These are phyloP conservation scores for Pseudopediastrum boryanum DNA, from an alignment of 139 green algal species.

Conservation along the genomic window DNA sequence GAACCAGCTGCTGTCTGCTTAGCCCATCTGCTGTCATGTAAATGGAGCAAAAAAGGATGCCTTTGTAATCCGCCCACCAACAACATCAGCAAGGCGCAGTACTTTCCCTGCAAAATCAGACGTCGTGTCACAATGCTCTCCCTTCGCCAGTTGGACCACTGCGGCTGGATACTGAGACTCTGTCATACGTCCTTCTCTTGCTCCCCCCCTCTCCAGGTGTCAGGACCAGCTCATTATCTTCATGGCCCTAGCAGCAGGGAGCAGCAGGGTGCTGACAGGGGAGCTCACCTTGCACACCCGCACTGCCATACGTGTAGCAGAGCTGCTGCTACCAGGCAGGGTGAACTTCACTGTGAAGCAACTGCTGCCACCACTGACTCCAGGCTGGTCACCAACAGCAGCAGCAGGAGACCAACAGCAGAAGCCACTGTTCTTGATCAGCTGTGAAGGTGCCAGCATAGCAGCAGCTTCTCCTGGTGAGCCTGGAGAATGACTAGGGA, in stretches of 20 bases:
- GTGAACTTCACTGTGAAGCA: constrained; percentile 44
- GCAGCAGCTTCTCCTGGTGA: too few species aligned
- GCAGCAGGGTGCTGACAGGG: constrained; percentile 55
- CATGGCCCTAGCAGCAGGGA: constrained; percentile 78
- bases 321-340: constrained; percentile 58
- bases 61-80: neutral
- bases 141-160: neutral
- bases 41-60: too few species aligned
- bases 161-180: neutral
- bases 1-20: neutral
- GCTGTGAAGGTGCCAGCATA: constrained; percentile 9
- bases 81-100: neutral
- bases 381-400: neutral
- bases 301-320: constrained; percentile 77
- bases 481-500: too few species aligned
- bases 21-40: too few species aligned
- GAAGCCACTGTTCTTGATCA: constrained; percentile 17
- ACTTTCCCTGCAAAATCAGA: neutral
- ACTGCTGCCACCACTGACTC: too few species aligned
- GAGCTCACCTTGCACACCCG: constrained; percentile 81
- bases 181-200: neutral
- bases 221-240: constrained; percentile 89
- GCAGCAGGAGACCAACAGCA: neutral
- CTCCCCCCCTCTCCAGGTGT: constrained; percentile 42
- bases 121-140: neutral